These are phyloP conservation scores for Athelia psychrophila DNA, from an alignment of 1,284 basidiomycete species.

Conservation along the genomic window DNA sequence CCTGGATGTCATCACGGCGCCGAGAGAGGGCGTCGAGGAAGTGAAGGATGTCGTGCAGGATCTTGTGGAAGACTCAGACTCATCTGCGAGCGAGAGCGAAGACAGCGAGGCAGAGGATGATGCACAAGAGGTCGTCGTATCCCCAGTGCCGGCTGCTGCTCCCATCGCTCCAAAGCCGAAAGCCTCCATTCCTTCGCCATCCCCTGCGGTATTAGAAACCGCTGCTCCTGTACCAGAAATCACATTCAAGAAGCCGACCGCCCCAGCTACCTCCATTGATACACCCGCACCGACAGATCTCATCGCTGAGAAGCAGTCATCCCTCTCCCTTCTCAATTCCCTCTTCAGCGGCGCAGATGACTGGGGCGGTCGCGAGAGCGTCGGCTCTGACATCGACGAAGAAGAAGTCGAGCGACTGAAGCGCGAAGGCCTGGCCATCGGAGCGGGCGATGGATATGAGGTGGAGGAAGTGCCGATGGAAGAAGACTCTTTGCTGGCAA, in stretches of 20 bases:
- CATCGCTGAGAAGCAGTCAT: constrained; percentile 40
- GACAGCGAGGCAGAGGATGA: neutral
- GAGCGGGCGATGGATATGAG: constrained; percentile 20
- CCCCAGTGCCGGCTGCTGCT: neutral
- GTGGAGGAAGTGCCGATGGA: constrained; percentile 41
- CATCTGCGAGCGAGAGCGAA: constrained; percentile 4
- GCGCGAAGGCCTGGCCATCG: constrained; percentile 9
- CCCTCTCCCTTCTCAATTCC: constrained; percentile 47
- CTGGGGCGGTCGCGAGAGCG: constrained; percentile 55
- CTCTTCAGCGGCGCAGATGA: constrained; percentile 46
- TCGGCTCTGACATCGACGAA: constrained; percentile 47
- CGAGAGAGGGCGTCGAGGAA: constrained; percentile 2
- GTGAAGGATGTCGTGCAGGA: constrained; percentile 8
- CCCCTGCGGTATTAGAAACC: no score
- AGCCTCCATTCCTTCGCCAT: no score
- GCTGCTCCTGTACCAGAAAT: no score
- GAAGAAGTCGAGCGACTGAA: constrained; percentile 32
- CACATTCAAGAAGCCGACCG: no score
- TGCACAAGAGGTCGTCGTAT: neutral
- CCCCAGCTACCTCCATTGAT: neutral
- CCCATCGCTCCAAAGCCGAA: neutral
- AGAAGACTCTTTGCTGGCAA: constrained; percentile 2
- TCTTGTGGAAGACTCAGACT: neutral
- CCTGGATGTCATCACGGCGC: constrained; percentile 36
- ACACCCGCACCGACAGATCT: constrained; percentile 3